Evolutionary conservation across 2,329 filamentous ascomycete genomes (phyloP), one percentile per base, ranked within the genome.

Genomic region (Botrytis deweyae): DNA sequence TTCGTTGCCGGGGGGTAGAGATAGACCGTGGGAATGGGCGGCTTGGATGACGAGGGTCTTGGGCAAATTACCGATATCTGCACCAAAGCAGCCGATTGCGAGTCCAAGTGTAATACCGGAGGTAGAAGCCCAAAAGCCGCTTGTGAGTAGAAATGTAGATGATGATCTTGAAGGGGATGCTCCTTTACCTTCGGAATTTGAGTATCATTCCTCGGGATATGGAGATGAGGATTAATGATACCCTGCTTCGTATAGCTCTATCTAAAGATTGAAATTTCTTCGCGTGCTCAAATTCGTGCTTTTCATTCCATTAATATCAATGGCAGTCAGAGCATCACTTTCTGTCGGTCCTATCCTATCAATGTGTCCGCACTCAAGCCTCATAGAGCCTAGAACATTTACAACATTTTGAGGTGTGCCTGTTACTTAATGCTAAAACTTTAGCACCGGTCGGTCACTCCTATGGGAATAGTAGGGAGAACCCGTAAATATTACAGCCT

Each of bases 1-100:
- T 84, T 89, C 91, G 72, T 81, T 90, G 74, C 92, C 93, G 0
- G 91, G 90, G 1, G 90, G 88, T 38, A 81, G 80, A 3, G 84
- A 85, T 20, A 83, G 86, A 72, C 92, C 93, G 0, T 95, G 92
- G 91, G 86, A 92, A 77, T 97, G 94, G 94, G 93, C 92, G 0
- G 87, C 86, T 65, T 86, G 87, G 73, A 91, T 96, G 86, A 80
- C 79, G 1, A 78, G 68, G 73, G 69, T 74, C 74, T 59, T 73
- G 29, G 59, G 42, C 20, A 59, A 20, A 36, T 33, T 29, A 20
- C 46, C 40, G 1, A n/a, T 59, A 14, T 29, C 62, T 42, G 44
- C 33, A 20, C 29, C 33, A n/a, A 49, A 29, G n/a, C 25, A 5
- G 25, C 25, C 36, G 29, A 62, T 29, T 38, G 12, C 33, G 22